These are phyloP conservation scores for Vachellia collinsii DNA, from an alignment of 306 rosid species.

Conservation along the genomic window DNA sequence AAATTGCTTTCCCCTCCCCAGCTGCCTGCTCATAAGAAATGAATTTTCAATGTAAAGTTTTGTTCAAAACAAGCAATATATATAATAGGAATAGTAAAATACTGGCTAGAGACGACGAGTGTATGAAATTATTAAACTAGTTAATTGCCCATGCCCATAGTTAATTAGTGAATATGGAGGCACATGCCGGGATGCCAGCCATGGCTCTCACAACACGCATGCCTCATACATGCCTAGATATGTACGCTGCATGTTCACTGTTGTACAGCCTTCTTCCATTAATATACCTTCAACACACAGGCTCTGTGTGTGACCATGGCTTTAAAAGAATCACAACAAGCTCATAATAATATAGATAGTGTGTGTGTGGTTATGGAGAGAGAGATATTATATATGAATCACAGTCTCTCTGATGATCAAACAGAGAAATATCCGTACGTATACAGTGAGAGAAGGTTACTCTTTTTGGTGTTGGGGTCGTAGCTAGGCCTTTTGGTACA, in stretches of 20 bases:
- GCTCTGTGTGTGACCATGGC: constrained; percentile 3
- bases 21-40: too few species aligned
- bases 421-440: constrained; percentile 32
- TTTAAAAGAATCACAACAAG: background rate
- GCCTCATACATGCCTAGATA: constrained; percentile 37
- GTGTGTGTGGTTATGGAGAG: background rate
- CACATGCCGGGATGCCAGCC: constrained; percentile 35
- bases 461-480: constrained; percentile 37
- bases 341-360: background rate
- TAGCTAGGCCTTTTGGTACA: constrained; percentile 25
- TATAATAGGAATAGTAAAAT: too few species aligned
- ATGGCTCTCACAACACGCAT: constrained; percentile 39
- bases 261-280: constrained; percentile 31
- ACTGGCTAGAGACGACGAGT: too few species aligned
- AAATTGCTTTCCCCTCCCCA: too few species aligned
- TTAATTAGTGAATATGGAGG: constrained; percentile 25
- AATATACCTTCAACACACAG: constrained; percentile 35
- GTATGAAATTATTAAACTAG: background rate
- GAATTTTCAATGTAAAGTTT: background rate
- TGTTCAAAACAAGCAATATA: background rate
- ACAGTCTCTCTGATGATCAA: background rate
- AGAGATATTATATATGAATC: background rate
- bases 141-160: constrained; percentile 2
- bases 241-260: constrained; percentile 25
- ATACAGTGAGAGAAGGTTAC: constrained; percentile 31